A percentile compares a stretch with the other conserved stretches of the same genome.
These are phyloP conservation scores for Xerocomellus chrysenteron DNA, from an alignment of 768 basidiomycete genomes.

Conservation along the genomic window DNA sequence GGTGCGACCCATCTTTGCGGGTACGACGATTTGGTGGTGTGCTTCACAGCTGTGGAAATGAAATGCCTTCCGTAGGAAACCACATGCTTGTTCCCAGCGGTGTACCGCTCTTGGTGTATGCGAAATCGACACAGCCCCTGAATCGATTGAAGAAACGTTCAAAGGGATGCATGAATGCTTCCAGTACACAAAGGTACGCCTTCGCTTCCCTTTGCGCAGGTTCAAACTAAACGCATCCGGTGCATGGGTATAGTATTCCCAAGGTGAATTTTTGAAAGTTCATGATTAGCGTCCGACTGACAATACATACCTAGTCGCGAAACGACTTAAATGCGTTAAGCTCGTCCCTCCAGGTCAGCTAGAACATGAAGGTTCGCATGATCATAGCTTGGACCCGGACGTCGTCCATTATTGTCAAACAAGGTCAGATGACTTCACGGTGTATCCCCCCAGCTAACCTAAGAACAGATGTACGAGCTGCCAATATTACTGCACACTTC, in stretches of 20 bases:
- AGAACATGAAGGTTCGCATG: constrained; percentile 47
- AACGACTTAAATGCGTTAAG: constrained; percentile 50
- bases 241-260: constrained; percentile 44
- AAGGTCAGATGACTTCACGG: constrained; percentile 30
- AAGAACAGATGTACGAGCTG: constrained; percentile 48
- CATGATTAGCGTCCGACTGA: not conserved
- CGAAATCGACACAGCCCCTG: constrained; percentile 54
- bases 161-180: constrained; percentile 58
- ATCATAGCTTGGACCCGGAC: constrained; percentile 42
- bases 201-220: not conserved
- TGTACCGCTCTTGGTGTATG: constrained; percentile 54
- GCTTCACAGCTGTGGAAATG: constrained; percentile 1
- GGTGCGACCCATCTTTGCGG: constrained; percentile 55
- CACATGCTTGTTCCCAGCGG: constrained; percentile 46
- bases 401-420: constrained; percentile 55
- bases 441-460: constrained; percentile 1
- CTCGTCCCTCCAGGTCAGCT: constrained; percentile 42
- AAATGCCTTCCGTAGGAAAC: constrained; percentile 30
- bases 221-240: not conserved
- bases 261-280: constrained; percentile 35
- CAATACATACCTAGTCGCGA: constrained; percentile 37
- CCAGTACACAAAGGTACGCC: constrained; percentile 57
- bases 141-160: constrained; percentile 60
- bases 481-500: constrained; percentile 57
- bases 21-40: constrained; percentile 31